Base-by-base conservation (phyloP, 441 rosid genomes). In the Arabidopsis hybrid region DNA sequence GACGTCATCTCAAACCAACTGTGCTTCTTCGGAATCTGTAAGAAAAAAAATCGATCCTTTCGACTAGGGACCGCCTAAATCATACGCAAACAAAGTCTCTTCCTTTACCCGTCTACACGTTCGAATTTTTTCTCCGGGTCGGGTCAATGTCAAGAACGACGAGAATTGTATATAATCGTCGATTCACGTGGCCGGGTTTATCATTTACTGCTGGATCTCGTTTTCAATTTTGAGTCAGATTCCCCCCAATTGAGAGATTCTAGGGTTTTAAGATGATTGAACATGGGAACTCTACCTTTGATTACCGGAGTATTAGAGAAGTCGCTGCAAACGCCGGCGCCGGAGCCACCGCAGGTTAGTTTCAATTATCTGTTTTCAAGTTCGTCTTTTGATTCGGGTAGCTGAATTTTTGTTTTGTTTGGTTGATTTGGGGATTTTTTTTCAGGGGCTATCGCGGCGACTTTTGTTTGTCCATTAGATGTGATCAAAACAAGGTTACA, bases 401-500 rank as follows among this genome's bases (percentile, higher is more conserved):
- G 69, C 34, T 53, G 43, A 59, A 21, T 21, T 21, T 21, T 40
- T 10, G 6, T 5, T 45, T 21, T 21, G 26, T 21, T 21, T 21
- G 43, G n/a, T 56, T 61, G 35, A 16, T 32, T 73, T 59, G 55
- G 16, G 52, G 59, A 42, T 11, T 57, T 72, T 75, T 56, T 72
- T 75, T 21, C 78, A 95, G 99, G 99, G 67, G 91, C 94, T 75
- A 83, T 95, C 70, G 97, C 97, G 1, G 99, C 99, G 40, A 91
- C 97, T 53, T 89, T 92, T 34, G 82, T 95, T 77, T 95, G 97
- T 50, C 97, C 99, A 14, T 87, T 95, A 82, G 99, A 95, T 86
- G 99, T 95, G 82, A 89, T 95, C 88, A 95, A 95, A 85, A 92
- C 99, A 18, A 84, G 99, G 70, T 72, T 95, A 60, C 99, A 95